Evolutionary conservation across 306 rosid genomes (phyloP).

Genomic region (Benincasa hispida): DNA sequence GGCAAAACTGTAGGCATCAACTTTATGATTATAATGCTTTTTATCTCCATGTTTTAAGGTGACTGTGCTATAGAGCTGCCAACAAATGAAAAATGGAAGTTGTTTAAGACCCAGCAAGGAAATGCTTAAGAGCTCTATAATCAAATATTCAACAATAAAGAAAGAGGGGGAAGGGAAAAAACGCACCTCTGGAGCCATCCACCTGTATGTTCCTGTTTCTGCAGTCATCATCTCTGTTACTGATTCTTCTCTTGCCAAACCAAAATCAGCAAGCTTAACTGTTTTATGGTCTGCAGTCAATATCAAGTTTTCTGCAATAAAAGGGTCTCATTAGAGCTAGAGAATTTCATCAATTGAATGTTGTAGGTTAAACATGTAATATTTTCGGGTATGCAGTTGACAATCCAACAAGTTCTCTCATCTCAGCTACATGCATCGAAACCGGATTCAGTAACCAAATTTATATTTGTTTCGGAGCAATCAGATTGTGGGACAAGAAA

Average conservation of each 20-base stretch:
- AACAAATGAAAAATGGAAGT: background rate
- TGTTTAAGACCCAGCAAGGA: background rate
- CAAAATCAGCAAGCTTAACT: slow-evolving; percentile 14
- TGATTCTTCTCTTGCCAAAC: slow-evolving; percentile 15
- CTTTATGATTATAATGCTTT: slow-evolving; percentile 91
- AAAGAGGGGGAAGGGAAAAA: no score
- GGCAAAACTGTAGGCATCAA: slow-evolving; percentile 94
- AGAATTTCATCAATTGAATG: background rate
- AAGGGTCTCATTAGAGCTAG: background rate
- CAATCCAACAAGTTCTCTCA: background rate
- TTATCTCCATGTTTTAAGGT: slow-evolving; percentile 93
- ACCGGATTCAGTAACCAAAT: background rate
- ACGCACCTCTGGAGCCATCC: slow-evolving; percentile 14
- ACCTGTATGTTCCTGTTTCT: slow-evolving; percentile 13
- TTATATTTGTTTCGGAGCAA: background rate
- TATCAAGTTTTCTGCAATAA: slow-evolving; percentile 8
- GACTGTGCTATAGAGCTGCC: slow-evolving; percentile 90
- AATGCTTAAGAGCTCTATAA: background rate
- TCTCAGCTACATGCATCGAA: background rate
- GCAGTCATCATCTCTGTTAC: slow-evolving; percentile 16
- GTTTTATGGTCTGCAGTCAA: slow-evolving; percentile 11
- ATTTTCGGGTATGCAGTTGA: background rate
- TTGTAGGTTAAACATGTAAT: background rate
- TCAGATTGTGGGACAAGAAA: background rate
- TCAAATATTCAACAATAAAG: background rate